Percentiles rank a stretch among this genome's conserved stretches.
These are phyloP conservation scores for Aspergillus coremiiformis DNA, from an alignment of 495 filamentous ascomycete species.

Conservation along the genomic window DNA sequence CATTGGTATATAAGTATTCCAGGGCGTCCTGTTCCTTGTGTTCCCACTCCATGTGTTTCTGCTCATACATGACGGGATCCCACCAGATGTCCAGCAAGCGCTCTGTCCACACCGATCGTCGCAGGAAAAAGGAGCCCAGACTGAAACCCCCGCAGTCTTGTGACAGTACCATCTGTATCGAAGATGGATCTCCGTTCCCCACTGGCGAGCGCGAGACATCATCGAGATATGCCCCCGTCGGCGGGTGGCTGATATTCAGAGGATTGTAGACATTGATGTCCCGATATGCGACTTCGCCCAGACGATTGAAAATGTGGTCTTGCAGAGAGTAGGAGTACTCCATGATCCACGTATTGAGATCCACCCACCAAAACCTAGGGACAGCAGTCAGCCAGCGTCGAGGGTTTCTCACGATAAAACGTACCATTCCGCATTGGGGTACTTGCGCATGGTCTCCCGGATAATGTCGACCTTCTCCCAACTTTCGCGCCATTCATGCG, in stretches of 20 bases:
- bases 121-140: constrained; percentile 89
- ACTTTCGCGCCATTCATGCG: constrained; percentile 97
- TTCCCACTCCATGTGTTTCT: constrained; percentile 98
- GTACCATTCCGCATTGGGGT: constrained; percentile 94
- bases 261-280: constrained; percentile 97
- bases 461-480: constrained; percentile 99
- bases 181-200: constrained; percentile 65
- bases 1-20: constrained; percentile 82
- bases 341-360: constrained; percentile 98
- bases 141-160: constrained; percentile 98
- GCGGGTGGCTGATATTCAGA: constrained; percentile 84
- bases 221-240: constrained; percentile 66
- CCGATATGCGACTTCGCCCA: constrained; percentile 73
- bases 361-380: constrained; percentile 96
- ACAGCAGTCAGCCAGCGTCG: not conserved
- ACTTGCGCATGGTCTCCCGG: constrained; percentile 83
- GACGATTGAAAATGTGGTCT: constrained; percentile 76
- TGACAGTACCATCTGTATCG: constrained; percentile 79
- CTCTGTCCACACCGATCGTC: constrained; percentile 80
- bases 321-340: constrained; percentile 88
- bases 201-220: constrained; percentile 56
- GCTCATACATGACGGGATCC: constrained; percentile 97
- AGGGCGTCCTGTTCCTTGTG: constrained; percentile 97
- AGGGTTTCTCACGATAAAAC: constrained; percentile 11
- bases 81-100: constrained; percentile 95